phyloP scores from a whole-genome alignment of 805 yeast species.

The Phaffomyces opuntiae region DNA sequence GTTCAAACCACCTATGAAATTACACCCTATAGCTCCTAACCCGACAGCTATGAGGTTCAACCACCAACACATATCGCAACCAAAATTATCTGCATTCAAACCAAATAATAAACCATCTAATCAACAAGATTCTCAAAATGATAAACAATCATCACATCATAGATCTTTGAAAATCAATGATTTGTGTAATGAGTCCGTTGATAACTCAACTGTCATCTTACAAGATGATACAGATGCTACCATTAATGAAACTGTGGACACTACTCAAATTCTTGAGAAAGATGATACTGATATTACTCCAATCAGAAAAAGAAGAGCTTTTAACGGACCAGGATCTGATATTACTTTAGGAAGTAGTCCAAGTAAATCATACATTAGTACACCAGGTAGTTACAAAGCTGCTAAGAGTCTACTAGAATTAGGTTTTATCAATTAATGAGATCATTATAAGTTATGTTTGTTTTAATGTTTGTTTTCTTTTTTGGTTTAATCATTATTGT shows the following conservation, averaged over 20 bases:
- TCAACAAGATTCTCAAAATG: too few species aligned
- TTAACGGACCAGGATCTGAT: background rate
- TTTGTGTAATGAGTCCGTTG: slow-evolving; percentile 5
- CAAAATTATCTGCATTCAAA: too few species aligned
- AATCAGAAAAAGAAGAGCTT: slow-evolving; percentile 1
- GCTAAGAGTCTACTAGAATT: slow-evolving; percentile 37
- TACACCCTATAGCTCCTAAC: background rate
- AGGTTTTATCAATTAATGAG: slow-evolving; percentile 21
- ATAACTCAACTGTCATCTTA: background rate
- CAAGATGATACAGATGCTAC: background rate
- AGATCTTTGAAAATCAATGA: slow-evolving; percentile 15
- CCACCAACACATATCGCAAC: background rate
- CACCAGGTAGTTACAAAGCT: slow-evolving; percentile 43
- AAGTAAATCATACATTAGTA: slow-evolving; percentile 23
- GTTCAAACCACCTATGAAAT: background rate
- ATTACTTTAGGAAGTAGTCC: slow-evolving; percentile 7
- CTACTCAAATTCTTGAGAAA: slow-evolving; percentile 19
- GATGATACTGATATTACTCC: slow-evolving; percentile 14
- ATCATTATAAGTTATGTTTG: too few species aligned
- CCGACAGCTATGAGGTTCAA: background rate
- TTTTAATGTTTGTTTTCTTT: too few species aligned
- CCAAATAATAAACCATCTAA: too few species aligned
- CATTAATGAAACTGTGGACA: slow-evolving; percentile 8
- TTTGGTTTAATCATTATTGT: too few species aligned
- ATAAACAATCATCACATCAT: background rate